Percentiles rank a stretch among this genome's conserved stretches.
These are phyloP conservation scores for Rhodotorula kratochvilovae DNA, from an alignment of 768 basidiomycete genomes.

Conservation along the genomic window DNA sequence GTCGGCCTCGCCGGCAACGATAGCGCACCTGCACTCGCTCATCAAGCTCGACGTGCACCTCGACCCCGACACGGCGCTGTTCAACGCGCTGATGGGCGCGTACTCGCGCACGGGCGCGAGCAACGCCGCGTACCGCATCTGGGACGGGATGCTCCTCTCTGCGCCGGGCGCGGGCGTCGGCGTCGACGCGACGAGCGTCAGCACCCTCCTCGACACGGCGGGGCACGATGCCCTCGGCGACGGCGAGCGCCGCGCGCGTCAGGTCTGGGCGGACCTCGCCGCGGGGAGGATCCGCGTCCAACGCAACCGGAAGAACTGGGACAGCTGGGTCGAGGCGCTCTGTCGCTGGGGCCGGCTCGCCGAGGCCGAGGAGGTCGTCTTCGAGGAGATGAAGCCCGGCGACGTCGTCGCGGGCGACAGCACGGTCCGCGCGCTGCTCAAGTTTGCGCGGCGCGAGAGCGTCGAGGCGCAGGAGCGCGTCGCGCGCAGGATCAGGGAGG, in stretches of 20 bases:
- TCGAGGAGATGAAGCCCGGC: conserved; percentile 57
- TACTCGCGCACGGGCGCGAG: conserved; percentile 75
- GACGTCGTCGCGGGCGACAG: conserved; percentile 1
- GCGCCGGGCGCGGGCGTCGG: conserved; percentile 48
- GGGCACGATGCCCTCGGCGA: conserved; percentile 57
- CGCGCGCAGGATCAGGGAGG: conserved; percentile 1
- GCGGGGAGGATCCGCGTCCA: conserved; percentile 42
- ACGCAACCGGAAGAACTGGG: conserved; percentile 69
- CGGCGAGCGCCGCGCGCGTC: conserved; percentile 52
- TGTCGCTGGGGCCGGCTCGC: conserved; percentile 64
- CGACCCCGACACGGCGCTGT: conserved; percentile 63
- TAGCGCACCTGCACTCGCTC: conserved; percentile 66
- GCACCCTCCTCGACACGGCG: conserved; percentile 80
- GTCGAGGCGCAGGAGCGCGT: background rate
- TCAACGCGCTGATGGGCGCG: conserved; percentile 83
- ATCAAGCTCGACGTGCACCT: conserved; percentile 75
- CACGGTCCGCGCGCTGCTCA: conserved; percentile 30
- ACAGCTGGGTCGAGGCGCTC: conserved; percentile 78
- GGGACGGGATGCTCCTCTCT: conserved; percentile 58
- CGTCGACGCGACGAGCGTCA: conserved; percentile 64
- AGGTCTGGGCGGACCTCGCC: conserved; percentile 57
- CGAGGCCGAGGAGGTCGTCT: conserved; percentile 63
- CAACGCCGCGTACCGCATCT: conserved; percentile 67
- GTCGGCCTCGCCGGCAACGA: conserved; percentile 46
- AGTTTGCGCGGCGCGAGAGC: conserved; percentile 21